phyloP scores from a whole-genome alignment of 139 green algal species.

The Coelastrella sp. region DNA sequence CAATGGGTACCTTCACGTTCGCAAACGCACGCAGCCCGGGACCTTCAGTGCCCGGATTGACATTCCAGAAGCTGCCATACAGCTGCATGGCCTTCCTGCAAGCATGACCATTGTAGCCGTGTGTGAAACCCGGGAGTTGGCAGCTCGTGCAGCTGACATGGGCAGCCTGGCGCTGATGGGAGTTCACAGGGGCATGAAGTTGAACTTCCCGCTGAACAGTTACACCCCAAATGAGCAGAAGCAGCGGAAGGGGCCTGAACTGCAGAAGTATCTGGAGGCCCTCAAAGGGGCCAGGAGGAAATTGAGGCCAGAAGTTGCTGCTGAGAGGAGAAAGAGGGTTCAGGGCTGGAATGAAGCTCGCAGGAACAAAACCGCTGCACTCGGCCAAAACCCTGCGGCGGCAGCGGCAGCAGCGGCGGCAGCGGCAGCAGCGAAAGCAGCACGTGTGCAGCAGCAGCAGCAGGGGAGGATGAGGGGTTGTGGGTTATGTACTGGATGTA shows the following conservation, averaged over 20 bases:
- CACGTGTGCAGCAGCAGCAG: background rate
- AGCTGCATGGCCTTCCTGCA: background rate
- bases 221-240: slow-evolving; percentile 14
- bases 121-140: background rate
- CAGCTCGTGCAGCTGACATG: slow-evolving; percentile 15
- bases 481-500: slow-evolving; percentile 34
- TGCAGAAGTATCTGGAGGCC: background rate
- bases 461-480: background rate
- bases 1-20: too few relatives aligned
- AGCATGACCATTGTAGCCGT: background rate
- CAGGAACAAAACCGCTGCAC: too few relatives aligned
- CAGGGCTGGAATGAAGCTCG: too few relatives aligned
- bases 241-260: background rate
- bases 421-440: background rate
- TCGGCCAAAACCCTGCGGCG: background rate
- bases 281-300: background rate
- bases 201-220: slow-evolving; percentile 22
- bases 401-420: background rate
- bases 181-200: background rate
- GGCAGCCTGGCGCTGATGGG: slow-evolving; percentile 9
- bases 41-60: background rate
- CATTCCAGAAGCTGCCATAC: background rate
- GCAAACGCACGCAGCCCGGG: too few relatives aligned
- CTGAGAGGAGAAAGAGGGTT: background rate
- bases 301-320: background rate